Evolutionary conservation across 2,329 filamentous ascomycete species (phyloP), one percentile per base, ranked within the genome.

Genomic region (Lasiodiplodia gonubiensis): DNA sequence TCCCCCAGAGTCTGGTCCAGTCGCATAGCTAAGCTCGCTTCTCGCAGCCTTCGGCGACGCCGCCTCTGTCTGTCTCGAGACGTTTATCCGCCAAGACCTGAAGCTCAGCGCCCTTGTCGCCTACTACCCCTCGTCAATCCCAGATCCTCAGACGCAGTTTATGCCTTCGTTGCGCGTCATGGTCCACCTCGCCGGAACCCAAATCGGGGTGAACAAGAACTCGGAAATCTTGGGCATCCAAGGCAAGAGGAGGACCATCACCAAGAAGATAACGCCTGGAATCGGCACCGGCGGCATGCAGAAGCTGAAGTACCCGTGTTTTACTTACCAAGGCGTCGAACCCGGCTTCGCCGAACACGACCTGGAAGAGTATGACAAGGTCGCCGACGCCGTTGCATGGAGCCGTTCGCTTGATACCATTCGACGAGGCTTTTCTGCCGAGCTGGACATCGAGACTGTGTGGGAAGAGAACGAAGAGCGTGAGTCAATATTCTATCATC

Each of bases 291-390:
- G 82, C 39, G 74, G 85, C 3, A 73, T 80, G 42, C 76, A 77
- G 37, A 79, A 80, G 66, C 76, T 82, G n/a, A 75, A 77, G 57
- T 80, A 82, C 68, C 79, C 79, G 51, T 78, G 83, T 4, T 88
- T 84, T 72, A 83, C 83, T 0, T 90, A 90, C 70, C 81, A 84
- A 12, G 81, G 83, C 68, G 86, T 79, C 0, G 80, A 87, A 61
- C 79, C 87, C 0, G 91, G 91, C 0, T 93, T 94, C 70, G 91
- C 91, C 0, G 90, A 93, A 77, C 83, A 85, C 23, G 87, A 92
- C 67, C 76, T 91, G 37, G 88, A 91, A 2, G 86, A 90, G 70
- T 93, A 88, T 71, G 85, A 92, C 70, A 81, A 84, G 11, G 81
- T 91, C 3, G 85, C 85, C 0, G 86, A 89, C 1, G 84, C 86